Evolutionary conservation across 257 asterid species (phyloP).

Genomic region (Rehmannia glutinosa): DNA sequence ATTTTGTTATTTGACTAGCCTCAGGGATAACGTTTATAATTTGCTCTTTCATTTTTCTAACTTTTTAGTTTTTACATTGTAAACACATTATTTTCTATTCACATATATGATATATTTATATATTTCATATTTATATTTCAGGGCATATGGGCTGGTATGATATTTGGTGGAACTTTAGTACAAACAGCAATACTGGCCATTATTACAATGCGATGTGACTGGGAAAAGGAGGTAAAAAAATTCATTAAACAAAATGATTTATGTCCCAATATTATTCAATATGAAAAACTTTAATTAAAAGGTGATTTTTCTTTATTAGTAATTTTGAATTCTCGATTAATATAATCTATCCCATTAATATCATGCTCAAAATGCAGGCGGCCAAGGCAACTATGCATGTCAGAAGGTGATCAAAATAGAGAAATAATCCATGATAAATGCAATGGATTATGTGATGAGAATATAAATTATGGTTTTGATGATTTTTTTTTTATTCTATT

Average conservation of each 20-base stretch:
- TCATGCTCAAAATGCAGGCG: conserved; percentile 43
- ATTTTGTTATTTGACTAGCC: no score
- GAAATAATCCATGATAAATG: conserved; percentile 5
- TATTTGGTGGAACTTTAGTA: conserved; percentile 67
- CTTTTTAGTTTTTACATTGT: no score
- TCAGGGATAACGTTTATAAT: no score
- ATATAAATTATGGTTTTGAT: background rate
- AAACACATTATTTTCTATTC: no score
- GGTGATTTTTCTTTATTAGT: no score
- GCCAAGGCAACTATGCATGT: conserved; percentile 46
- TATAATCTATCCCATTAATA: background rate
- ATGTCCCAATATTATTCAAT: no score
- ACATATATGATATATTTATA: no score
- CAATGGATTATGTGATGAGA: background rate
- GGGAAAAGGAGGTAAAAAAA: conserved; percentile 61
- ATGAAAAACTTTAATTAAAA: no score
- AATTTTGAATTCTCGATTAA: background rate
- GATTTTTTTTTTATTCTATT: background rate
- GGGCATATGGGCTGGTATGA: conserved; percentile 86
- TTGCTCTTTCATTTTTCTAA: no score
- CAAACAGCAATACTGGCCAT: conserved; percentile 50
- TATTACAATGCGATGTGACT: conserved; percentile 52
- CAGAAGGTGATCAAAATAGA: conserved; percentile 39
- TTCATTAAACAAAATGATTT: background rate
- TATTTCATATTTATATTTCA: background rate